Evolutionary conservation across 2,329 filamentous ascomycete genomes (phyloP).

Genomic region (Tolypocladium inflatum): DNA sequence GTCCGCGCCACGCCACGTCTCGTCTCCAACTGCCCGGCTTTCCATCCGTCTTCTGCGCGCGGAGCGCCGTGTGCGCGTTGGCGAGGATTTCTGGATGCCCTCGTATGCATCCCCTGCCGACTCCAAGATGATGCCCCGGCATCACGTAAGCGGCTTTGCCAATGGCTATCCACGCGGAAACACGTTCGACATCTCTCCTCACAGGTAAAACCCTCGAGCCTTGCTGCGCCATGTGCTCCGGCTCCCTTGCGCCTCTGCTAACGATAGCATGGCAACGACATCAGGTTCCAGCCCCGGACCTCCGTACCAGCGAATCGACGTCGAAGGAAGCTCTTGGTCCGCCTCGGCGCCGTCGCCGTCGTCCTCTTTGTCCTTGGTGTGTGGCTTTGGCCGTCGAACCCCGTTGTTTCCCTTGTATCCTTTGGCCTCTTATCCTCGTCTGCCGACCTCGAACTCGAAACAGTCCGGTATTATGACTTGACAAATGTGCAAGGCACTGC

Average conservation of each 20-base stretch:
- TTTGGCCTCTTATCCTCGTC: conserved; percentile 59
- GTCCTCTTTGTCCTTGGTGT: conserved; percentile 58
- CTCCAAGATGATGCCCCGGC: conserved; percentile 74
- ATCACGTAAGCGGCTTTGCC: conserved; percentile 63
- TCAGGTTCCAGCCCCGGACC: conserved; percentile 70
- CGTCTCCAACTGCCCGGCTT: not conserved
- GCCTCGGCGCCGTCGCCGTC: conserved; percentile 50
- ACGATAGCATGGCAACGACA: not conserved
- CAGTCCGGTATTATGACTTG: conserved; percentile 93
- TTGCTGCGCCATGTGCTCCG: not conserved
- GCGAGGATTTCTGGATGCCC: not conserved
- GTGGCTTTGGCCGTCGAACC: conserved; percentile 64
- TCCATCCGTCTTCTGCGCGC: not conserved
- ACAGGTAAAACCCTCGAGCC: conserved; percentile 52
- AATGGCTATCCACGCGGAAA: conserved; percentile 75
- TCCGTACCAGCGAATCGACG: conserved; percentile 62
- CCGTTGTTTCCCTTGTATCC: conserved; percentile 51
- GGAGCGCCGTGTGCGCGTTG: not conserved
- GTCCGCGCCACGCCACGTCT: not conserved
- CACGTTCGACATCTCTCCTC: conserved; percentile 80
- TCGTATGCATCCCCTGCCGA: conserved; percentile 18
- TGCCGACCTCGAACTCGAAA: conserved; percentile 76
- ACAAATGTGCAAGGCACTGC: conserved; percentile 85
- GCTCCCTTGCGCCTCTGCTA: not conserved
- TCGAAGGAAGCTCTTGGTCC: conserved; percentile 62